Conservation (phyloP, 805 yeast genomes). For the Saturnispora galanensis region DNA sequence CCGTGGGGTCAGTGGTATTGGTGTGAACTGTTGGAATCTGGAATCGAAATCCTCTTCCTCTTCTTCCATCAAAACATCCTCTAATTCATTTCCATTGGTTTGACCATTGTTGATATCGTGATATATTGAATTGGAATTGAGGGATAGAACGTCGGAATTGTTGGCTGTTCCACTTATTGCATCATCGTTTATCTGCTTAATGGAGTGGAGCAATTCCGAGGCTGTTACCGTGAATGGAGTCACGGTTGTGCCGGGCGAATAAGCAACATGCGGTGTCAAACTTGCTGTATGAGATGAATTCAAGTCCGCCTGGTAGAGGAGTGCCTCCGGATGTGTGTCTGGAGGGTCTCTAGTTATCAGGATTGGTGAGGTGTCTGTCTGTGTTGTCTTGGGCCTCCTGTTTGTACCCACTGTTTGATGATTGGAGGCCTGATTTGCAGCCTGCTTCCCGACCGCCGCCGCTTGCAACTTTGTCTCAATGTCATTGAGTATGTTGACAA, state of each 20-base stretch:
- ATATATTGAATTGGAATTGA: neutral
- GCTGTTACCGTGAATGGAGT: slow-evolving; percentile 23
- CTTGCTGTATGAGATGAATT: slow-evolving; percentile 11
- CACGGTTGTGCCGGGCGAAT: slow-evolving; percentile 14
- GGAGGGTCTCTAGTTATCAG: neutral
- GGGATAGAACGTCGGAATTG: slow-evolving; percentile 2
- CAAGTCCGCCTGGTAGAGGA: no score
- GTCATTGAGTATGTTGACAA: slow-evolving; percentile 28
- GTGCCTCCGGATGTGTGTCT: neutral
- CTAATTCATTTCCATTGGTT: neutral
- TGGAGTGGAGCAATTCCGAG: slow-evolving; percentile 26
- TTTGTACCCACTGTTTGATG: no score
- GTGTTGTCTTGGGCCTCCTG: neutral
- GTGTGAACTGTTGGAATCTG: slow-evolving; percentile 1
- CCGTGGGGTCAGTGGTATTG: slow-evolving; percentile 1
- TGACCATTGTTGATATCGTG: neutral
- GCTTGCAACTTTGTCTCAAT: slow-evolving; percentile 23
- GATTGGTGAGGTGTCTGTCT: neutral
- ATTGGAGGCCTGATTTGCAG: slow-evolving; percentile 1
- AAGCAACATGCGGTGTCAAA: slow-evolving; percentile 16
- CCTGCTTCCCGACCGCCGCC: slow-evolving; percentile 17
- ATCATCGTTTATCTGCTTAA: slow-evolving; percentile 15
- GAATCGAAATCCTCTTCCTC: neutral
- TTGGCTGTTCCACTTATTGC: slow-evolving; percentile 1
- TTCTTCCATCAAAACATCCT: neutral